Evolutionary conservation across 2,329 filamentous ascomycete species (phyloP).

Genomic region (Sporothrix schenckii): DNA sequence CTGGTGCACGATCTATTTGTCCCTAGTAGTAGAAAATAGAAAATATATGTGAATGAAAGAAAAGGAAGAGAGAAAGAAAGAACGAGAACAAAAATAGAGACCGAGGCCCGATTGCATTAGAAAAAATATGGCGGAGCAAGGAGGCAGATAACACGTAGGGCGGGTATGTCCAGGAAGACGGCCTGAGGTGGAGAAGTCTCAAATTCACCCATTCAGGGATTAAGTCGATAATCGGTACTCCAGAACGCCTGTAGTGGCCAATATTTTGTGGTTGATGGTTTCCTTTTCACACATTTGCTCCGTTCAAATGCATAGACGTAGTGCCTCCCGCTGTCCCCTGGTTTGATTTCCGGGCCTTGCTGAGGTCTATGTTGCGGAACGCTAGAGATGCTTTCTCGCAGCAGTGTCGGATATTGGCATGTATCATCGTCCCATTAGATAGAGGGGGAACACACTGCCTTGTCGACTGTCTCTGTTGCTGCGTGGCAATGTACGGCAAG

Average conservation of each 20-base stretch:
- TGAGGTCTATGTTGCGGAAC: background rate
- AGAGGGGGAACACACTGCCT: too few relatives aligned
- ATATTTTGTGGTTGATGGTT: background rate
- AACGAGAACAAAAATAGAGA: background rate
- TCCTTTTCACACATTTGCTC: too few relatives aligned
- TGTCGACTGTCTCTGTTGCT: too few relatives aligned
- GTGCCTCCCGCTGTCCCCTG: background rate
- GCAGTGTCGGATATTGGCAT: background rate
- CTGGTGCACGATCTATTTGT: conserved; percentile 31
- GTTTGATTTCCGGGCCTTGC: background rate
- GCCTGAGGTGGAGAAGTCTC: background rate
- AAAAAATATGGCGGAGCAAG: background rate
- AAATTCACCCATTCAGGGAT: conserved; percentile 1
- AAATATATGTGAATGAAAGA: background rate
- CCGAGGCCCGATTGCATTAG: background rate
- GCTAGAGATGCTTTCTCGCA: background rate
- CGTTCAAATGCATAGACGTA: background rate
- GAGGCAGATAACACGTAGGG: background rate
- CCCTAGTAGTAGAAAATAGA: background rate
- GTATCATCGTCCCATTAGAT: too few relatives aligned
- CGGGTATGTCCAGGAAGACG: background rate
- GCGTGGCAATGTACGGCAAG: too few relatives aligned
- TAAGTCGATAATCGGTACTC: background rate
- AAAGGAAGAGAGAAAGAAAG: background rate
- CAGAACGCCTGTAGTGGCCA: background rate